Conservation (phyloP, 805 yeast species). For the Candida chilensis region DNA sequence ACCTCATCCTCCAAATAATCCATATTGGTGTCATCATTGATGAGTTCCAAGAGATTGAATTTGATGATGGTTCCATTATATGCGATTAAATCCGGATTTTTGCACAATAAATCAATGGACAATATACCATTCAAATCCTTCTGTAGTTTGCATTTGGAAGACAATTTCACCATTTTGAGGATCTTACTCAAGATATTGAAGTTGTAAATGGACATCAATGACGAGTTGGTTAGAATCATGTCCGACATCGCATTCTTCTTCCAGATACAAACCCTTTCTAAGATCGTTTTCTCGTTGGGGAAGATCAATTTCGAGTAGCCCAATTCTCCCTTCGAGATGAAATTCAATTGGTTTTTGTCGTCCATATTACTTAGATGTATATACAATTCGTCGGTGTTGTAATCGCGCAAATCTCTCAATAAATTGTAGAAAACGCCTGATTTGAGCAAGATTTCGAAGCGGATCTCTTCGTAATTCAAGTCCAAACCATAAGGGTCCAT, state of each 20-base stretch:
- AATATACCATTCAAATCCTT: constrained; percentile 25
- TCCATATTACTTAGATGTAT: constrained; percentile 16
- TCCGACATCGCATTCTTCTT: constrained; percentile 1
- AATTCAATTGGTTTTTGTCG: constrained; percentile 16
- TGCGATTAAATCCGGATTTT: constrained; percentile 12
- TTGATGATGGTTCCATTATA: constrained; percentile 28
- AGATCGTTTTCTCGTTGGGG: constrained; percentile 25
- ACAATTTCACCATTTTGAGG: constrained; percentile 23
- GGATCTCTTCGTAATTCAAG: constrained; percentile 18
- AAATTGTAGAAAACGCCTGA: constrained; percentile 26
- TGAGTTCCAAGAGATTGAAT: constrained; percentile 26
- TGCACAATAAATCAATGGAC: constrained; percentile 27
- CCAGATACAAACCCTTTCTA: constrained; percentile 23
- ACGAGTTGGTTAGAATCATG: constrained; percentile 5
- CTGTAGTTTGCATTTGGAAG: constrained; percentile 26
- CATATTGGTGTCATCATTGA: constrained; percentile 3
- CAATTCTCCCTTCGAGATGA: constrained; percentile 30
- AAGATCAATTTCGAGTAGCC: constrained; percentile 29
- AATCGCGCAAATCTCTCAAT: constrained; percentile 23
- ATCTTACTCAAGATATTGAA: constrained; percentile 22
- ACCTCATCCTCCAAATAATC: constrained; percentile 1
- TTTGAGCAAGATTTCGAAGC: constrained; percentile 25
- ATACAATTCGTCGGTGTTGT: constrained; percentile 23
- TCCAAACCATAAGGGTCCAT: constrained; percentile 6
- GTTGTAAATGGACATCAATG: constrained; percentile 18